Evolutionary conservation across 2,329 filamentous ascomycete genomes (phyloP), one percentile per base, ranked within the genome.

Genomic region (Talaromyces sp.): DNA sequence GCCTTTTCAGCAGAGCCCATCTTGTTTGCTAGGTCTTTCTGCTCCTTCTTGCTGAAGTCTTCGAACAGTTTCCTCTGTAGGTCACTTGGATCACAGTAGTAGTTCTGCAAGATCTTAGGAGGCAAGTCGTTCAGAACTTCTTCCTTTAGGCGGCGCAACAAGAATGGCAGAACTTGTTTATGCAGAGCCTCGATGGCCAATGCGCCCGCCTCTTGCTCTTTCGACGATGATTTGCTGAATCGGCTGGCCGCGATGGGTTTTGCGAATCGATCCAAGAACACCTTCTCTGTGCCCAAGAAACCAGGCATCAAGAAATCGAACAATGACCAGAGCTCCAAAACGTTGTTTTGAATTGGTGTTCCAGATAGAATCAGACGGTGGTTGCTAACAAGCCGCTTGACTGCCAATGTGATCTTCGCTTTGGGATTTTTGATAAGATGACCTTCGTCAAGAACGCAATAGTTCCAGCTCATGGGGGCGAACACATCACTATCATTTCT

Each of bases 301-400:
- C 95, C 96, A 3, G 96, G 95, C 95, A 99, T 99, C 64, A 99
- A 82, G 79, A 99, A 99, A 77, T 99, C 95, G 72, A 99, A 99
- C 4, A 99, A 83, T 0, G 94, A 98, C 94, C 94, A 99, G 4
- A 99, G 82, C 73, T 99, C 94, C 56, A 99, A 79, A 2, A 99
- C 94, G 67, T 98, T 98, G 76, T 98, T 98, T 75, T 98, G 94
- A 66, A 98, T 98, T 0, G 95, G 95, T 1, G 95, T 99, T 47
- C 95, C 95, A 0, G 95, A 99, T 4, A 99, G 85, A 67, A 99
- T 99, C 56, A 99, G 84, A 23, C 95, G 90, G 73, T 99, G 96
- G 69, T 99, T 98, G 73, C 92, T 96, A 6, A 86, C 79, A 36
- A 99, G 83, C 62, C 87, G 87, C 81, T 99, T 99, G 67, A 98